These are phyloP conservation scores for Mortierella sp. DNA, from an alignment of 371 early-diverging fungal species.

Conservation along the genomic window DNA sequence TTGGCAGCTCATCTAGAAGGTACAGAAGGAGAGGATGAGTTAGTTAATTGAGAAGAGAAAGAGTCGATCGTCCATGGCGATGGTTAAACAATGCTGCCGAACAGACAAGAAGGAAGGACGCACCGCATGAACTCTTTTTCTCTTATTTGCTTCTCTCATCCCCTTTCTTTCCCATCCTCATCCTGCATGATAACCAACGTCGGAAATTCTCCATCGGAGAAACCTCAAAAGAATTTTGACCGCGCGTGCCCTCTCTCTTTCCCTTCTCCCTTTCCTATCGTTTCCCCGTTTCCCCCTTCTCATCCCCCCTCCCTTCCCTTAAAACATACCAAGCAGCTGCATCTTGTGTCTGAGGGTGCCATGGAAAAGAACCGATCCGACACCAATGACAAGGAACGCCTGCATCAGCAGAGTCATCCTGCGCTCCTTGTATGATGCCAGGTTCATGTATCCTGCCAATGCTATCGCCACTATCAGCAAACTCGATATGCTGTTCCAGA, in stretches of 20 bases:
- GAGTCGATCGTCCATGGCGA: not conserved
- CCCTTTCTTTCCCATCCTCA: not conserved
- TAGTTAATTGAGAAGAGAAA: not conserved
- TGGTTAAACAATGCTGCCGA: not conserved
- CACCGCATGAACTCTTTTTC: not conserved
- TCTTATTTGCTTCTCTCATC: not conserved
- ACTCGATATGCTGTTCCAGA: not conserved
- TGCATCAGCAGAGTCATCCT: not conserved
- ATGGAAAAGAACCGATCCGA: conserved; percentile 48
- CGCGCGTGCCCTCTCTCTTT: not conserved
- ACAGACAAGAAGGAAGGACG: not conserved
- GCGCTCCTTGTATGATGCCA: not conserved
- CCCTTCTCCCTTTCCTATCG: not conserved
- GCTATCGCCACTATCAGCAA: conserved; percentile 15
- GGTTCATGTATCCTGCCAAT: conserved; percentile 13
- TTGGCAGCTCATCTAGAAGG: conserved; percentile 41
- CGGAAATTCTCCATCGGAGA: not conserved
- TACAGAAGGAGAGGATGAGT: not conserved
- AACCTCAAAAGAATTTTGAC: not conserved
- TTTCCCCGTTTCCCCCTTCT: not conserved
- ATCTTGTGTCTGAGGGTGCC: conserved; percentile 52
- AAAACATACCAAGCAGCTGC: conserved; percentile 46
- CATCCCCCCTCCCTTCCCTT: not conserved
- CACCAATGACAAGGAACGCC: not conserved
- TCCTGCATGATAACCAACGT: too few relatives aligned